A percentile compares a stretch with the other conserved stretches of the same genome.
Conservation (phyloP, 768 basidiomycete genomes). For the Tricholoma flavovirens region DNA sequence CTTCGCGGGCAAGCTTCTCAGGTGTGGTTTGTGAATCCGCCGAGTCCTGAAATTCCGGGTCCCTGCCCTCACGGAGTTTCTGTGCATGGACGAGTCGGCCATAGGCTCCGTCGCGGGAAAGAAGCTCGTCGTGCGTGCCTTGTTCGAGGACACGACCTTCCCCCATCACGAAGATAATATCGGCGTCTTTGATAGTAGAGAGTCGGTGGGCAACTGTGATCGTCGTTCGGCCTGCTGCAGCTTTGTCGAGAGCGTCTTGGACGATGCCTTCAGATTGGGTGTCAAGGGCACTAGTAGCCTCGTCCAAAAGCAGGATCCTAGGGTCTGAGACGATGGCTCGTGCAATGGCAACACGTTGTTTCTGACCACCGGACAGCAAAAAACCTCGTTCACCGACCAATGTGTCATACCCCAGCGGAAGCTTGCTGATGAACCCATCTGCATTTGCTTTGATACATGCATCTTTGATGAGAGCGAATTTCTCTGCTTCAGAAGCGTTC, state of each 20-base stretch:
- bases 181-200: slow-evolving; percentile 80
- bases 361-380: slow-evolving; percentile 80
- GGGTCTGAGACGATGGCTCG: slow-evolving; percentile 87
- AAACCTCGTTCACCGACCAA: slow-evolving; percentile 88
- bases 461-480: slow-evolving; percentile 70
- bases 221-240: slow-evolving; percentile 70
- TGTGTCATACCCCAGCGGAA: slow-evolving; percentile 81
- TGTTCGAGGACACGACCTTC: slow-evolving; percentile 74
- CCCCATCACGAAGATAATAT: slow-evolving; percentile 86
- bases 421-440: slow-evolving; percentile 77
- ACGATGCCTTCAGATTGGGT: slow-evolving; percentile 84
- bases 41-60: too few species aligned
- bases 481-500: slow-evolving; percentile 62
- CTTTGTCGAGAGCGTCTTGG: slow-evolving; percentile 86
- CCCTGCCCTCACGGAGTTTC: slow-evolving; percentile 73
- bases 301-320: slow-evolving; percentile 77
- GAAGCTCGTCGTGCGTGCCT: slow-evolving; percentile 71
- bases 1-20: too few species aligned
- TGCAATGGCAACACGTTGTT: slow-evolving; percentile 86
- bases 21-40: too few species aligned
- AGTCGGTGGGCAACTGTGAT: slow-evolving; percentile 78
- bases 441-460: slow-evolving; percentile 88
- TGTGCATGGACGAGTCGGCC: slow-evolving; percentile 72
- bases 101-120: slow-evolving; percentile 61
- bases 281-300: slow-evolving; percentile 83